Percentiles rank a stretch among this genome's conserved stretches.
These are phyloP conservation scores for Coemansia sp. DNA, from an alignment of 192 early-diverging fungal species.

Conservation along the genomic window DNA sequence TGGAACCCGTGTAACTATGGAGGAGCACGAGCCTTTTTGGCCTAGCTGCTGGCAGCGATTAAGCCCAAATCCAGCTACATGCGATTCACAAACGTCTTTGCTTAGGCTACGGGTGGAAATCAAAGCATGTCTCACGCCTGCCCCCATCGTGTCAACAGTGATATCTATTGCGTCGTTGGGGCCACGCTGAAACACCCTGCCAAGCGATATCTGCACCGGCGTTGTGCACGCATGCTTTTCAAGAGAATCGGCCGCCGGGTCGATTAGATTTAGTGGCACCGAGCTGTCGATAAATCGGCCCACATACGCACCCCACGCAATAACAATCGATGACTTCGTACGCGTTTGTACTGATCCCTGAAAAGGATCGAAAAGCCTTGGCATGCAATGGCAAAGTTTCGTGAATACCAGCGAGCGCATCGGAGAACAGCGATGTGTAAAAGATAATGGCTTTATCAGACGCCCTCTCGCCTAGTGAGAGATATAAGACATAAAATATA, in stretches of 20 bases:
- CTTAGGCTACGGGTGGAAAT: conserved; percentile 12
- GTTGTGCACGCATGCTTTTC: conserved; percentile 16
- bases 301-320: conserved; percentile 50
- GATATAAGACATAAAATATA: background rate
- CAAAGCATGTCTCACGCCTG: conserved; percentile 42
- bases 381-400: background rate
- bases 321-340: conserved; percentile 12
- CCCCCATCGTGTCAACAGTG: conserved; percentile 26
- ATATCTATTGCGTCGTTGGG: conserved; percentile 3
- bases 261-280: background rate
- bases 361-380: background rate
- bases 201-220: conserved; percentile 20
- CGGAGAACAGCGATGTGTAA: background rate
- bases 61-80: conserved; percentile 53
- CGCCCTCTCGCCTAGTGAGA: background rate
- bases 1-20: conserved; percentile 15
- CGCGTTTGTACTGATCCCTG: conserved; percentile 7
- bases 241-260: background rate
- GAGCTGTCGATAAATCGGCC: conserved; percentile 14
- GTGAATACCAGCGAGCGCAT: background rate
- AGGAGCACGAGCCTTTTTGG: background rate
- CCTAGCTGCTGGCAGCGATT: conserved; percentile 60
- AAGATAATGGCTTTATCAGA: background rate
- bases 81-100: conserved; percentile 23
- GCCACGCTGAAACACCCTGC: conserved; percentile 8